Evolutionary conservation across 176 grass and related monocot species (phyloP).

Genomic region (Cymbopogon citratus): DNA sequence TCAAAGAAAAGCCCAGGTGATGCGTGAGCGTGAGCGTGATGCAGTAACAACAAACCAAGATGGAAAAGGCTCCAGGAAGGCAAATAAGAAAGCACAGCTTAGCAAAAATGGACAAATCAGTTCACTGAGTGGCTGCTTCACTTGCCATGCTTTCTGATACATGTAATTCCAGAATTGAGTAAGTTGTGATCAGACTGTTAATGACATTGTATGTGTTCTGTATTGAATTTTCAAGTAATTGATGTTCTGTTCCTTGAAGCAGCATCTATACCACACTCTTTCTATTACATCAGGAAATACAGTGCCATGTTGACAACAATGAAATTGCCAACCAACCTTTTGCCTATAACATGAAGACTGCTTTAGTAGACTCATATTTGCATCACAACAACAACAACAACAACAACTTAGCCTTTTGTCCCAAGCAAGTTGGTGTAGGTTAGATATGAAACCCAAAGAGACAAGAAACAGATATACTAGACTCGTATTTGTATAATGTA

Average conservation of each 20-base stretch:
- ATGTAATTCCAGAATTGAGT: not conserved
- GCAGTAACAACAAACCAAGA: constrained; percentile 39
- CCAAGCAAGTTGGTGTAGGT: too few relatives aligned
- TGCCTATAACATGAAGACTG: not conserved
- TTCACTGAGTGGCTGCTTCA: constrained; percentile 91
- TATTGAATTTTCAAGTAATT: not conserved
- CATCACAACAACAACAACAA: too few relatives aligned
- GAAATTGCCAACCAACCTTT: not conserved
- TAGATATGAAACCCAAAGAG: too few relatives aligned
- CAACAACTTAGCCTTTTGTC: too few relatives aligned
- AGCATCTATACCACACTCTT: constrained; percentile 1
- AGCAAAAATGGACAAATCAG: constrained; percentile 59
- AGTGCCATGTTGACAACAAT: not conserved
- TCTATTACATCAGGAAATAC: not conserved
- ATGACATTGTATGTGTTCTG: too few relatives aligned
- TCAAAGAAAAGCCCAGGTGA: constrained; percentile 74
- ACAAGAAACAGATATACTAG: too few relatives aligned
- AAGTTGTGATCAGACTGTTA: constrained; percentile 22
- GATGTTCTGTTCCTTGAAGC: not conserved
- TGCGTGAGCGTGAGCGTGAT: constrained; percentile 56
- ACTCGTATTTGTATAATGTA: too few relatives aligned
- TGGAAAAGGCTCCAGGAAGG: constrained; percentile 33
- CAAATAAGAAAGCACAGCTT: constrained; percentile 40
- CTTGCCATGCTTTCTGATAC: constrained; percentile 80
- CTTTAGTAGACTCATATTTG: not conserved